Percentiles rank a stretch among this genome's conserved stretches.
phyloP scores from a whole-genome alignment of 352 stramenopile species.

The Phytophthora parvispora region DNA sequence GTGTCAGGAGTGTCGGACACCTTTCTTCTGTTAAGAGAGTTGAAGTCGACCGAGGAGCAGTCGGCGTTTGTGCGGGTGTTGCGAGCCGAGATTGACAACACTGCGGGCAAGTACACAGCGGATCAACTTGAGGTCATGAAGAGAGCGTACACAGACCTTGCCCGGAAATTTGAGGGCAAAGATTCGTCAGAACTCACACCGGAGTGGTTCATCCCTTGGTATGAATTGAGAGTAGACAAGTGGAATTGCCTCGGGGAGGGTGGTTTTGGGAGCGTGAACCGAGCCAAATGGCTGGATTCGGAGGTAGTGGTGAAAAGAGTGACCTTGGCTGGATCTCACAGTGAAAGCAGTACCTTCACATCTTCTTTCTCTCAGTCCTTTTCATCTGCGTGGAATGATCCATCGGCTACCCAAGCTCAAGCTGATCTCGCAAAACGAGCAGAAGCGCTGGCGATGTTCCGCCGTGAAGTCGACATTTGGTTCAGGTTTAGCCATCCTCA shows the following conservation, averaged over 20 bases:
- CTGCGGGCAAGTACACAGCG: not conserved
- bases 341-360: too few relatives aligned
- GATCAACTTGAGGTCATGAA: conserved; percentile 1
- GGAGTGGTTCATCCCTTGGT: conserved; percentile 16
- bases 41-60: conserved; percentile 4
- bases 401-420: not conserved
- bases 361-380: not conserved
- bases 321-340: not conserved
- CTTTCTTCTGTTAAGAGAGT: conserved; percentile 4
- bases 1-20: conserved; percentile 1
- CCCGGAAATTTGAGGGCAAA: not conserved
- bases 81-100: conserved; percentile 1
- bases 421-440: not conserved
- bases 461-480: conserved; percentile 26
- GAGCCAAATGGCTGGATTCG: conserved; percentile 12
- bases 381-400: not conserved
- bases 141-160: not conserved
- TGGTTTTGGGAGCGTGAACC: conserved; percentile 6
- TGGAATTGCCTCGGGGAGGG: conserved; percentile 4
- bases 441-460: conserved; percentile 14
- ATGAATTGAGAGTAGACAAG: conserved; percentile 10
- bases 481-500: conserved; percentile 25
- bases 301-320: conserved; percentile 15
- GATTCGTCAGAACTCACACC: not conserved
- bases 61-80: not conserved